phyloP scores from a whole-genome alignment of 2,329 filamentous ascomycete genomes.

The Neurospora sp. region DNA sequence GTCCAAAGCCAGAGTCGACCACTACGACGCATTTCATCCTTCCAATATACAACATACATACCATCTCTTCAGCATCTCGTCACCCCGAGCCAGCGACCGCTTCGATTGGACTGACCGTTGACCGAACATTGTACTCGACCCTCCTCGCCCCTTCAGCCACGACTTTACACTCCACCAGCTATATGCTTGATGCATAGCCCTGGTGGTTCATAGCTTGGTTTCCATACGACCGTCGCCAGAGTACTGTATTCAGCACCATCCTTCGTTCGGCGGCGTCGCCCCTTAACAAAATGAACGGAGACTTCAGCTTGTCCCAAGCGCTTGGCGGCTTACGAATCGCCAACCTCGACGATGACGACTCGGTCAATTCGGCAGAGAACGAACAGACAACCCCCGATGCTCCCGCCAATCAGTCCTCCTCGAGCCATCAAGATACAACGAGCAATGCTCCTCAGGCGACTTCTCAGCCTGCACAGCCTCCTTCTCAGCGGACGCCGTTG shows the following conservation, averaged over 20 bases:
- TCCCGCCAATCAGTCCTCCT: too few species aligned
- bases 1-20: background rate
- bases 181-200: background rate
- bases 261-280: constrained; percentile 2
- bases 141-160: background rate
- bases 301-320: constrained; percentile 84
- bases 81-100: background rate
- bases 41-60: background rate
- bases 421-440: constrained; percentile 1
- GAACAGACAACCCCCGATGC: constrained; percentile 22
- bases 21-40: background rate
- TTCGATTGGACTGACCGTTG: background rate
- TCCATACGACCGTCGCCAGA: background rate
- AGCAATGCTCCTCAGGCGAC: background rate
- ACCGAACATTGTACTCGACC: background rate
- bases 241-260: background rate
- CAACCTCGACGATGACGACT: constrained; percentile 71
- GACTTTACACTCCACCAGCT: background rate
- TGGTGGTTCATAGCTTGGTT: background rate
- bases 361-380: constrained; percentile 22
- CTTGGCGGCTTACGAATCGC: constrained; percentile 92
- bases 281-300: constrained; percentile 64
- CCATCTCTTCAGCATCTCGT: background rate
- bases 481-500: constrained; percentile 4
- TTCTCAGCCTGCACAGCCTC: background rate